Evolutionary conservation across 495 filamentous ascomycete species (phyloP).

Genomic region (Podospora fimiseda): DNA sequence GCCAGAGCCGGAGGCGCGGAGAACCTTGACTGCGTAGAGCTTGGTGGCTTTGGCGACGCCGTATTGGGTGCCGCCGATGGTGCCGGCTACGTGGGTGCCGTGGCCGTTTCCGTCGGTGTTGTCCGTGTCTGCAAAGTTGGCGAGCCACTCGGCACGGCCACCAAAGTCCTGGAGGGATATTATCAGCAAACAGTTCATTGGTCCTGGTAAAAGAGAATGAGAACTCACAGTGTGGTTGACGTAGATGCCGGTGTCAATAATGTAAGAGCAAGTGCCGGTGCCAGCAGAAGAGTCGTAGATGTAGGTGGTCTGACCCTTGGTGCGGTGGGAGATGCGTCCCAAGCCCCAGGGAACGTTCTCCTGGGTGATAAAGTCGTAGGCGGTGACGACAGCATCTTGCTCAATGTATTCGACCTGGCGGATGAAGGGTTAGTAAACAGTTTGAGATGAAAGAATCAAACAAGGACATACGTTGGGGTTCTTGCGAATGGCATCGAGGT

Average conservation of each 20-base stretch:
- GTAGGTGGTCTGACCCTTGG: slow-evolving; percentile 41
- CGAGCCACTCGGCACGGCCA: slow-evolving; percentile 45
- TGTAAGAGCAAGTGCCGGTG: slow-evolving; percentile 51
- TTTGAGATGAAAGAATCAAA: background rate
- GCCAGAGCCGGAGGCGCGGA: slow-evolving; percentile 43
- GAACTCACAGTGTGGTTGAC: slow-evolving; percentile 38
- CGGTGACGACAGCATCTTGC: slow-evolving; percentile 39
- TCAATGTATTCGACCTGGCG: slow-evolving; percentile 47
- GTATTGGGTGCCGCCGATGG: slow-evolving; percentile 53
- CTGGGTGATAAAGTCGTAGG: slow-evolving; percentile 41
- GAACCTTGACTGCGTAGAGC: slow-evolving; percentile 63
- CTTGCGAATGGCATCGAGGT: slow-evolving; percentile 35
- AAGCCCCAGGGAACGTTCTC: slow-evolving; percentile 53
- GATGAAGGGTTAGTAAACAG: too few species aligned
- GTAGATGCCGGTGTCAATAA: slow-evolving; percentile 57
- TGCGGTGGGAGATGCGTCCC: slow-evolving; percentile 51
- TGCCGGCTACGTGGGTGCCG: slow-evolving; percentile 63
- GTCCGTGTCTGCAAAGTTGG: slow-evolving; percentile 29
- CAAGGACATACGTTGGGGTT: slow-evolving; percentile 31
- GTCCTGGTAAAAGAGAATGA: slow-evolving; percentile 8
- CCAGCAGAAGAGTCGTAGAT: slow-evolving; percentile 55
- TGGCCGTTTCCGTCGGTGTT: slow-evolving; percentile 38
- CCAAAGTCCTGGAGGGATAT: slow-evolving; percentile 44
- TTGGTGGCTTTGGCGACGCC: slow-evolving; percentile 60
- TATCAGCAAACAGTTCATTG: slow-evolving; percentile 5